Evolutionary conservation across 768 basidiomycete species (phyloP).

Genomic region (Amanita inopinata): DNA sequence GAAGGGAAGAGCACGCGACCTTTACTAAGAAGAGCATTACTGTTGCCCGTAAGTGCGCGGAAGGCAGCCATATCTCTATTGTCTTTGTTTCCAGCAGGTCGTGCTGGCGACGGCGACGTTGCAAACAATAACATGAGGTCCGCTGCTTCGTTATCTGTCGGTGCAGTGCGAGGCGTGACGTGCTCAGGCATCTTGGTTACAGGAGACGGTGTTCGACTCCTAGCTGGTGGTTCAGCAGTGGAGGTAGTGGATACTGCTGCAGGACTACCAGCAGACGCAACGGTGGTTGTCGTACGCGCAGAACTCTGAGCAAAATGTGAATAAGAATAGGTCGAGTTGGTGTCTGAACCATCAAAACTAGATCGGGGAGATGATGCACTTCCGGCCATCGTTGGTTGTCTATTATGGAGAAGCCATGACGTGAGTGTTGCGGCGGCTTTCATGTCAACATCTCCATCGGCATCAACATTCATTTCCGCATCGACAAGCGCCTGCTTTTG

Average conservation of each 20-base stretch:
- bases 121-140: constrained; percentile 79
- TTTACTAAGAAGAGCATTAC: constrained; percentile 40
- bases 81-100: constrained; percentile 41
- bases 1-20: constrained; percentile 67
- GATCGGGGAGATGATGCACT: constrained; percentile 64
- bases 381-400: constrained; percentile 44
- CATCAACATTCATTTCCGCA: constrained; percentile 29
- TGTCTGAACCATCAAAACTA: constrained; percentile 61
- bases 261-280: constrained; percentile 29
- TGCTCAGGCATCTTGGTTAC: constrained; percentile 19
- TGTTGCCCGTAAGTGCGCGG: constrained; percentile 41
- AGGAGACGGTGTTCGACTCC: constrained; percentile 31
- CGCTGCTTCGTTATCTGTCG: constrained; percentile 79
- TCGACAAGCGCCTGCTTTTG: constrained; percentile 32
- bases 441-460: constrained; percentile 61
- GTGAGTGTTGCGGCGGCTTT: constrained; percentile 79
- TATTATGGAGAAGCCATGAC: constrained; percentile 54
- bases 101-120: constrained; percentile 74
- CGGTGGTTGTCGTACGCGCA: constrained; percentile 37
- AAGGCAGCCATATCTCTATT: constrained; percentile 46
- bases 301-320: constrained; percentile 64
- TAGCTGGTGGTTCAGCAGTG: constrained; percentile 20
- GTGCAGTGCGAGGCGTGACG: constrained; percentile 39
- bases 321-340: constrained; percentile 48
- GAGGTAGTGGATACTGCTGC: constrained; percentile 28